These are phyloP conservation scores for Scutellaria galericulata DNA, from an alignment of 257 asterid genomes.

Conservation along the genomic window DNA sequence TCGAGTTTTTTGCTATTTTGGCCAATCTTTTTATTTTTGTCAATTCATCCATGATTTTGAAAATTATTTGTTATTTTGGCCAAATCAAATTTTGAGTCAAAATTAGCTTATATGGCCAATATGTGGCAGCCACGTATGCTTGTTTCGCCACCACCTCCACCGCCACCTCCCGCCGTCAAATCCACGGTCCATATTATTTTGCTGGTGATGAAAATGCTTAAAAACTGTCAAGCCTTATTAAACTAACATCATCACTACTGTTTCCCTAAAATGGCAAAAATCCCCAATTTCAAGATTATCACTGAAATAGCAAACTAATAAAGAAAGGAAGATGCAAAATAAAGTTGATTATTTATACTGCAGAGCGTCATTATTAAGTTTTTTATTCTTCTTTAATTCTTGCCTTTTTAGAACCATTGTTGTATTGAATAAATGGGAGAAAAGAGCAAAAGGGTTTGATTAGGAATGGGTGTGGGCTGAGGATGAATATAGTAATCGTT, in stretches of 20 bases:
- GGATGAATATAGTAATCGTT: constrained; percentile 32
- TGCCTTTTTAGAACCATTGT: too few species aligned
- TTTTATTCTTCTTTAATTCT: too few species aligned
- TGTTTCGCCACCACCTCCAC: neutral
- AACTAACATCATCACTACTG: neutral
- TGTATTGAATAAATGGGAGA: neutral
- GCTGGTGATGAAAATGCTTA: constrained; percentile 27
- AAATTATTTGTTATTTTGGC: too few species aligned
- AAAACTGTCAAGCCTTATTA: too few species aligned
- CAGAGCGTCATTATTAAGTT: too few species aligned
- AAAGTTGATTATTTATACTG: neutral
- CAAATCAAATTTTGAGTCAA: too few species aligned
- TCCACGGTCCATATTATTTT: constrained; percentile 35
- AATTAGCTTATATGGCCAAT: too few species aligned
- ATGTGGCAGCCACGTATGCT: too few species aligned
- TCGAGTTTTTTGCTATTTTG: too few species aligned
- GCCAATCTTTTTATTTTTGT: too few species aligned
- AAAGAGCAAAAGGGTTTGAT: neutral
- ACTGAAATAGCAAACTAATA: constrained; percentile 28
- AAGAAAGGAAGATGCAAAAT: constrained; percentile 10
- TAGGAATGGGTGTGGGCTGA: constrained; percentile 30
- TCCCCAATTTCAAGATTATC: constrained; percentile 31
- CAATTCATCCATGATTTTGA: too few species aligned
- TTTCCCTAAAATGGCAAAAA: constrained; percentile 48
- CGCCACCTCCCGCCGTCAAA: constrained; percentile 30